Evolutionary conservation across 140 eudicot species (phyloP).

Genomic region (Anethum foeniculum): DNA sequence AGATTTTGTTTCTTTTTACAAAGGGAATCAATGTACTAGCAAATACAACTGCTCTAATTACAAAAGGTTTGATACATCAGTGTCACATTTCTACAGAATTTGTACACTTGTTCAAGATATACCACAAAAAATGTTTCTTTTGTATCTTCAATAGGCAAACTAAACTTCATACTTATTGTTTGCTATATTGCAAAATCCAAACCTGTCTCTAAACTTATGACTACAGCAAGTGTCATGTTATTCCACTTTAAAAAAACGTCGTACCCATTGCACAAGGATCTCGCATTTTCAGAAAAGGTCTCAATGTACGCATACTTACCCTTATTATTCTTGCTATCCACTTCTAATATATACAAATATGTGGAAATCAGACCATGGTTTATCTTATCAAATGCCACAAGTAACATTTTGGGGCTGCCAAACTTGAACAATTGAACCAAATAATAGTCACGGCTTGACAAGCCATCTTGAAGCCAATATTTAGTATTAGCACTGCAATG

Average conservation of each 20-base stretch:
- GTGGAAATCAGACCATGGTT: not conserved
- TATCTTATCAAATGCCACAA: constrained; percentile 31
- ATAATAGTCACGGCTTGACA: not conserved
- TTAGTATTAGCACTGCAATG: constrained; percentile 27
- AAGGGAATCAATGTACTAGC: not conserved
- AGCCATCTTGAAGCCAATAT: not conserved
- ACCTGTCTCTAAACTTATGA: not conserved
- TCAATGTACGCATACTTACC: not conserved
- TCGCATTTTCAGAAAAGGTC: not conserved
- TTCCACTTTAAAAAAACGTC: not conserved
- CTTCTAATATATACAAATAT: not conserved
- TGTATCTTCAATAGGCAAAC: not conserved
- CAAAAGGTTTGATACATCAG: not conserved
- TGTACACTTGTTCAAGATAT: not conserved
- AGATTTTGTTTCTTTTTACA: not conserved
- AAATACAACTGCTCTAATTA: not conserved
- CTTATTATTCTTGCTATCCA: not conserved
- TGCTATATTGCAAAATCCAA: not conserved
- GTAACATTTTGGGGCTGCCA: constrained; percentile 32
- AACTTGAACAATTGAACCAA: constrained; percentile 22
- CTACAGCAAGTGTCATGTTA: not conserved
- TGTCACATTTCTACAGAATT: not conserved
- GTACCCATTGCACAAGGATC: not conserved
- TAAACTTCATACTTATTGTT: not conserved
- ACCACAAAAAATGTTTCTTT: not conserved